Evolutionary conservation across 2,329 filamentous ascomycete species (phyloP), one percentile per base, ranked within the genome.

Genomic region (Diatrype stigma): DNA sequence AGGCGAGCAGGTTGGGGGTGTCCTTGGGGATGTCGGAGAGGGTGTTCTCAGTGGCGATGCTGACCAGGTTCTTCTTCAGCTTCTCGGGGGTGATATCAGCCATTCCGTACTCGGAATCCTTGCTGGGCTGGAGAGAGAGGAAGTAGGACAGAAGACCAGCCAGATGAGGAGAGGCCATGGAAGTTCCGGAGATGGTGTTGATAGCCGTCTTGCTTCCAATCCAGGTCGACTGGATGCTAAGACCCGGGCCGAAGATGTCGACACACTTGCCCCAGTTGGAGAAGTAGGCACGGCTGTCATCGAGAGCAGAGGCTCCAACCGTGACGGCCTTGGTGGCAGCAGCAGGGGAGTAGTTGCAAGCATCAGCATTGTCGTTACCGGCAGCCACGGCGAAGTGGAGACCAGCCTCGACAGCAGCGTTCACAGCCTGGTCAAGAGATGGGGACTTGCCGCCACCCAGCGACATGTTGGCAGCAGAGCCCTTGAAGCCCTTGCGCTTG

Each of bases 221-320:
- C 94, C 94, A 99, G 71, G 94, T 97, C 60, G 94, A 99, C 65
- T 90, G 84, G 66, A 99, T 96, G 86, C 91, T 96, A 66, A 96
- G 82, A 68, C 94, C 94, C 55, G 94, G 94, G 57, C 92, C 94
- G 67, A 99, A 99, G 81, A 99, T 96, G 75, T 99, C 94, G 71
- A 93, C 96, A 84, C 94, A 99, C 82, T 93, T 94, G 73, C 94
- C 94, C 74, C 86, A 97, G 89, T 99, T 99, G 84, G 95, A 99
- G 86, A 99, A 99, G 84, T 97, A 99, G 60, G 94, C 94, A 75
- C 94, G 93, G 80, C 90, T 90, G 70, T 99, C 94, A 66, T 87
- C 84, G 54, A 99, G 84, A 62, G 90, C 94, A 44, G 91, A 96
- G 61, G 94, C 94, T 74, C 93, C 95, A 58, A 99, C 94, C 52